These are phyloP conservation scores for Sporothrix dimorphospora DNA, from an alignment of 2,329 filamentous ascomycete species.

Conservation along the genomic window DNA sequence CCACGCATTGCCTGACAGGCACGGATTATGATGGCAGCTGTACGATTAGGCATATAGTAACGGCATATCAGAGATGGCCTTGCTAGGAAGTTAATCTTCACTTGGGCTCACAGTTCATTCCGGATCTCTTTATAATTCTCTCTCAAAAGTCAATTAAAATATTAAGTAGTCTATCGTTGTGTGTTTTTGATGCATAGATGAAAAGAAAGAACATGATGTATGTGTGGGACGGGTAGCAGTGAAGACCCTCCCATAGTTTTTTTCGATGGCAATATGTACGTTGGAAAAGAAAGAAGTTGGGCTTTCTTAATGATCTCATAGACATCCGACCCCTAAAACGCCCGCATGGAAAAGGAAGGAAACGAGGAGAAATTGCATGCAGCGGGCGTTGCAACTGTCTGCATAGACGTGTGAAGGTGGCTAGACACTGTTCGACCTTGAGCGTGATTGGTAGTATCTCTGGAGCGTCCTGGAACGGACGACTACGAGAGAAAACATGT, in stretches of 20 bases:
- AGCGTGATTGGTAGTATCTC: not conserved
- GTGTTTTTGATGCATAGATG: slow-evolving; percentile 18
- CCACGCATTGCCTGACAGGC: too few species aligned
- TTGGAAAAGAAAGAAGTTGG: slow-evolving; percentile 22
- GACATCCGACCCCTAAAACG: slow-evolving; percentile 27
- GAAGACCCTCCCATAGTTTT: slow-evolving; percentile 14
- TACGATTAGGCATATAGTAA: not conserved
- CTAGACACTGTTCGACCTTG: not conserved
- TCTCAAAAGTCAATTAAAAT: slow-evolving; percentile 16
- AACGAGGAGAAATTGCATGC: not conserved
- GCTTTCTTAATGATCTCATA: slow-evolving; percentile 22
- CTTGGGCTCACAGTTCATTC: not conserved
- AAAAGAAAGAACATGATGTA: not conserved
- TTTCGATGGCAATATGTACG: slow-evolving; percentile 33
- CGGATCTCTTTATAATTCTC: not conserved
- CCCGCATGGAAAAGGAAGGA: slow-evolving; percentile 20
- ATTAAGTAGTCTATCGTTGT: slow-evolving; percentile 28
- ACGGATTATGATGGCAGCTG: not conserved
- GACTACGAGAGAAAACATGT: not conserved
- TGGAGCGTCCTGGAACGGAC: not conserved
- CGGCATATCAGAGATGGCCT: not conserved
- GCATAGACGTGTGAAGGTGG: not conserved
- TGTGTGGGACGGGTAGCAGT: not conserved
- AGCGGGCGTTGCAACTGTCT: not conserved
- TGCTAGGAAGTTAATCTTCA: not conserved